Base-by-base conservation (phyloP, 164 flowering plant genomes). In the Magnolia officinalis region DNA sequence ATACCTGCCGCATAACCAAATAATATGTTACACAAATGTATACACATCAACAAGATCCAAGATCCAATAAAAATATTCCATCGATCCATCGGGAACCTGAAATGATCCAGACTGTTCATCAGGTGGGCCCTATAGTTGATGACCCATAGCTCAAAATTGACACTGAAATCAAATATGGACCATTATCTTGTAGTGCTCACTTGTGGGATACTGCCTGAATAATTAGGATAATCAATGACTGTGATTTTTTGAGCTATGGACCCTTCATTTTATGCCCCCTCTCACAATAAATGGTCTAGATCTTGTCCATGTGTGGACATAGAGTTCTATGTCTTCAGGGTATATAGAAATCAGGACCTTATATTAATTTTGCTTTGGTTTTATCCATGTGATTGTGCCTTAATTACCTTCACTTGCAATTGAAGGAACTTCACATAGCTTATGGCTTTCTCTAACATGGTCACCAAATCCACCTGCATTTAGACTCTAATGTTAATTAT, bases 371-470 rank as follows among this genome's bases (percentile, higher is more conserved):
- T 10, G 61, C 2, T 55, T 55, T 55, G 16, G 10, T 55, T 55
- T 55, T 55, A 19, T 55, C 45, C 10, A 55, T 55, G 13, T 55
- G 61, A 55, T 55, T 55, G 61, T 16, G 61, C 18, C 61, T 55
- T 11, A 55, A 51, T 79, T 61, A 95, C 98, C 94, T 92, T 95
- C 68, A 92, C 97, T 93, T 95, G 99, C 82, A 95, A 79, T 67
- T 95, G 99, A 50, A 95, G 96, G 81, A 95, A 95, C 81, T 95
- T 95, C 78, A 95, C 99, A 83, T 95, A 95, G 78, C 94, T 86
- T 67, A 91, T 91, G 45, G 99, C 98, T 82, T 95, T 93, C 77
- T 95, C 99, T 64, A 95, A 76, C 99, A 95, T 95, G 61, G 98
- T 93, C 5, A 93, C 97, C 83, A 95, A 78, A 87, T 95, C 99